Evolutionary conservation across 306 rosid genomes (phyloP), one percentile per base, ranked within the genome.

Genomic region (Cajanus cajan): DNA sequence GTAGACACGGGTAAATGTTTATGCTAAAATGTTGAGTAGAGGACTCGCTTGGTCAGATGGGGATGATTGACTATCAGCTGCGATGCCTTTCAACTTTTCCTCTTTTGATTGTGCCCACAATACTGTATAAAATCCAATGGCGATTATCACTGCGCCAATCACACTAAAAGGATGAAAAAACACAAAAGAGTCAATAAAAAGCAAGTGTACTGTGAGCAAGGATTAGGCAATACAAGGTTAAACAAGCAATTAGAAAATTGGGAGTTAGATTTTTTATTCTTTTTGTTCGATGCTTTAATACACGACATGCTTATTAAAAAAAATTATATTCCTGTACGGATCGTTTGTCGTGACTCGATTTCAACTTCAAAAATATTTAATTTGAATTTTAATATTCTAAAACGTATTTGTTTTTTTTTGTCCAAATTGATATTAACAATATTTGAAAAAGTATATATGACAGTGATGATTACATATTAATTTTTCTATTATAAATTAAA

Each of bases 91-190:
- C 6, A 8, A 71, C 15, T 44, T 68, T 61, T 66, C 77, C 74
- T 87, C 87, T 70, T 57, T 80, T 21, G 87, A 81, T 78, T 90
- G 90, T 33, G 91, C 88, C 97, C 91, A 90, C 51, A 85, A 7
- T 19, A 90, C 91, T 33, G 86, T 77, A 73, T 90, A 85, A 73
- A 92, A 86, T 45, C 94, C 92, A 15, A 71, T 41, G 8, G 81
- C 84, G 39, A 89, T 85, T 21, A 83, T 73, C 22, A 80, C n/a
- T 43, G 92, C 88, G 24, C 92, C 90, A 40, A 85, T 68, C 5
- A 85, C 41, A 69, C 92, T 89, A 82, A 67, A 22, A n/a, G 4
- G 22, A 33, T 31, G 52, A 19, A 28, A 70, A 34, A n/a, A n/a
- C 39, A 57, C 36, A 22, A 25, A 48, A 25, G 0, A 12, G 24